Evolutionary conservation across 148 eudicot genomes (phyloP).

Genomic region (Agrostemma githago): DNA sequence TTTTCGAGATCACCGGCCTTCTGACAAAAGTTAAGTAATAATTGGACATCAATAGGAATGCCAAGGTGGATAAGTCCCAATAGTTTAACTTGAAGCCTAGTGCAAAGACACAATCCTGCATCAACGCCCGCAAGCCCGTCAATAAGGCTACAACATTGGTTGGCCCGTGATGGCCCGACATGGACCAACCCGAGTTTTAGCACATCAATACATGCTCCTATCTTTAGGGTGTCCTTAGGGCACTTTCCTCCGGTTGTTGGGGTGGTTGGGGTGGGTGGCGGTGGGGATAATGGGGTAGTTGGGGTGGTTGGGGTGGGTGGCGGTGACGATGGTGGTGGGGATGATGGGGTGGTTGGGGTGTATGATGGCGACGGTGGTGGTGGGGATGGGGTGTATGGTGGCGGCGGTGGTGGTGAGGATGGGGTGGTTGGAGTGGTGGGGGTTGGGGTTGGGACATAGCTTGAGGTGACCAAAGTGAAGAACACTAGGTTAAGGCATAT

Average conservation of each 20-base stretch:
- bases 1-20: no score
- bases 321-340: no score
- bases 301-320: no score
- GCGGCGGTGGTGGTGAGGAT: neutral
- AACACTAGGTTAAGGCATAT: constrained; percentile 24
- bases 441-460: constrained; percentile 23
- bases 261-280: constrained; percentile 3
- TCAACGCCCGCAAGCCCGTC: constrained; percentile 52
- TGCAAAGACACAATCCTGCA: constrained; percentile 72
- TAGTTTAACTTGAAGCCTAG: constrained; percentile 46
- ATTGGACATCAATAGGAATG: no score
- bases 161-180: constrained; percentile 35
- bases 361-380: neutral
- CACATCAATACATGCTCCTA: constrained; percentile 50
- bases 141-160: constrained; percentile 57
- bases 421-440: constrained; percentile 15
- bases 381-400: neutral
- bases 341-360: neutral
- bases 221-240: constrained; percentile 51
- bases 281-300: no score
- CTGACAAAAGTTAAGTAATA: no score
- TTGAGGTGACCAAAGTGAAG: constrained; percentile 23
- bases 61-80: no score
- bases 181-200: constrained; percentile 33
- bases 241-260: constrained; percentile 21